A percentile compares a stretch with the other conserved stretches of the same genome.
phyloP scores from a whole-genome alignment of 2,329 filamentous ascomycete species.

The Cladosporium sphaerospermum region DNA sequence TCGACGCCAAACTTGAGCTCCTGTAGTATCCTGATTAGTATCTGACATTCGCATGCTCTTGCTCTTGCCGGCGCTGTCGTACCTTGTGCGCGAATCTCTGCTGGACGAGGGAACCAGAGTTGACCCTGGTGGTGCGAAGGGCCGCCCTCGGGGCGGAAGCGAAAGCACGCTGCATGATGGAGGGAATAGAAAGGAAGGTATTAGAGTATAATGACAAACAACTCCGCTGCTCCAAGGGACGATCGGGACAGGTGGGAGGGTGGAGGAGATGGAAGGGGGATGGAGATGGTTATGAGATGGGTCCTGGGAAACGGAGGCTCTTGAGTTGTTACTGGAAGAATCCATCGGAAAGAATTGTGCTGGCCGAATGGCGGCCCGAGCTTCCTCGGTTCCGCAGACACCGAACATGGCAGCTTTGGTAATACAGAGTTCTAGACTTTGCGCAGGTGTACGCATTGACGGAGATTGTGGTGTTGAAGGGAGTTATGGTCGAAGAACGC shows the following conservation, averaged over 20 bases:
- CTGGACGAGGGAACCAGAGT: slow-evolving; percentile 64
- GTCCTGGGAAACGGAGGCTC: neutral
- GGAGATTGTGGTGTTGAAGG: too few species aligned
- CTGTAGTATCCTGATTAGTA: slow-evolving; percentile 41
- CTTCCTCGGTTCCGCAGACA: too few species aligned
- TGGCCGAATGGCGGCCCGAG: too few species aligned
- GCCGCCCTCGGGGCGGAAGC: slow-evolving; percentile 74
- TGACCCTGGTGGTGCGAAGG: slow-evolving; percentile 60
- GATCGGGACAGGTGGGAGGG: slow-evolving; percentile 8
- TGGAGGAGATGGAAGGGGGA: slow-evolving; percentile 10
- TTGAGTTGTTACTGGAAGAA: too few species aligned
- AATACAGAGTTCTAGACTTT: too few species aligned
- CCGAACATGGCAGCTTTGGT: too few species aligned
- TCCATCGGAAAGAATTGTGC: too few species aligned
- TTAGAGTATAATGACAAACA: slow-evolving; percentile 7
- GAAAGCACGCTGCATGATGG: slow-evolving; percentile 85
- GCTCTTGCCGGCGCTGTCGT: slow-evolving; percentile 27
- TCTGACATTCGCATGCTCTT: slow-evolving; percentile 19
- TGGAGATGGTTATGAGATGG: slow-evolving; percentile 1
- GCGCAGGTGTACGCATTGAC: too few species aligned
- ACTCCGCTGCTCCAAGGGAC: slow-evolving; percentile 6
- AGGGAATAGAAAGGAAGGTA: slow-evolving; percentile 3
- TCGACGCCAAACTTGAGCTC: slow-evolving; percentile 99
- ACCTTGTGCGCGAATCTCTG: slow-evolving; percentile 98
- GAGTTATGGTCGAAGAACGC: too few species aligned